Conservation (phyloP, 2,329 filamentous ascomycete genomes). For the Aspergillus brunneoviolaceus region DNA sequence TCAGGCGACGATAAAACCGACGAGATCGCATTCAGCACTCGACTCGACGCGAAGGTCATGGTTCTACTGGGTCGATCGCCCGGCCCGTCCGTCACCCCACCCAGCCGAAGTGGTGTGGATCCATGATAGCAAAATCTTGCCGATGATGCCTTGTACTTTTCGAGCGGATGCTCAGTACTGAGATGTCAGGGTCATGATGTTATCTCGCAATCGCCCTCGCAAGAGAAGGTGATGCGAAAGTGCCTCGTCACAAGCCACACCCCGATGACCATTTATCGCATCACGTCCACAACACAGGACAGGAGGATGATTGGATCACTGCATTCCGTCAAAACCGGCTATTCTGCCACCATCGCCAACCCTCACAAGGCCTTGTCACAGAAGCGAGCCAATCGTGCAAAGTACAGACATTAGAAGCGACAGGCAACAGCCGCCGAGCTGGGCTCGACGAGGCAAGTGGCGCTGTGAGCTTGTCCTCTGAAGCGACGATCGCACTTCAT, state of each 20-base stretch:
- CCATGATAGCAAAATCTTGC: background rate
- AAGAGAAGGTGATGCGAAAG: background rate
- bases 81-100: background rate
- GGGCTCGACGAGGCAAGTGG: background rate
- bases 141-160: background rate
- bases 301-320: background rate
- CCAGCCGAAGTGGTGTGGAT: background rate
- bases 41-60: background rate
- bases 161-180: background rate
- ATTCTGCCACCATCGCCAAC: background rate
- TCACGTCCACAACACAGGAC: background rate
- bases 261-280: background rate
- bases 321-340: background rate
- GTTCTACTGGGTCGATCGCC: background rate
- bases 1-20: too few relatives aligned
- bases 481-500: background rate
- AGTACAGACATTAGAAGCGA: background rate
- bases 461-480: background rate
- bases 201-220: background rate
- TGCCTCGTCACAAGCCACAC: background rate
- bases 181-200: background rate
- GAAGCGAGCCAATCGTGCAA: background rate
- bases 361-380: background rate
- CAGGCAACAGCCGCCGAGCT: background rate
- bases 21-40: background rate